A percentile compares a stretch with the other conserved stretches of the same genome.
These are phyloP conservation scores for Eutrema japonicum DNA, from an alignment of 345 rosid species.

Conservation along the genomic window DNA sequence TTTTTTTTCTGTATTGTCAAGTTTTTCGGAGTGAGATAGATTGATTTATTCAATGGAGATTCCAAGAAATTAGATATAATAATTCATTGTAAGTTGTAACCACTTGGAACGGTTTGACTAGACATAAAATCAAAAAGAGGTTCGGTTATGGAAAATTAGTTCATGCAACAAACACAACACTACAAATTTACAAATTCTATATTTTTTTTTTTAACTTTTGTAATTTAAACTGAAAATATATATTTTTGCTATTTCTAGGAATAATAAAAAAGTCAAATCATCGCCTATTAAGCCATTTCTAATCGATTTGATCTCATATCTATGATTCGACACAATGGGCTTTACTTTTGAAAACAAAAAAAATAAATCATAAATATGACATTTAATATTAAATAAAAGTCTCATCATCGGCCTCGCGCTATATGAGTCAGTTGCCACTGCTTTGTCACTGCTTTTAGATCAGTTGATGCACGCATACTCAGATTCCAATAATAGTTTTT, in stretches of 20 bases:
- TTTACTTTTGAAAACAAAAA: background rate
- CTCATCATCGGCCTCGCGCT: background rate
- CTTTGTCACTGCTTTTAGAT: constrained; percentile 11
- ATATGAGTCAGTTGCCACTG: background rate
- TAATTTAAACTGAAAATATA: too few species aligned
- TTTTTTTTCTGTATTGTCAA: constrained; percentile 1
- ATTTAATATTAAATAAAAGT: background rate
- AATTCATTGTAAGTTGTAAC: constrained; percentile 1
- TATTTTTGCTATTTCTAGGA: too few species aligned
- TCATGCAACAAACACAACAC: background rate
- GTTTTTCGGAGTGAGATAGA: background rate
- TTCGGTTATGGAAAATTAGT: background rate
- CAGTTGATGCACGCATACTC: constrained; percentile 1
- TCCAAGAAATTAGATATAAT: constrained; percentile 3
- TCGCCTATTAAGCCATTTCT: background rate
- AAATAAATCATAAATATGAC: background rate
- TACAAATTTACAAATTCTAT: too few species aligned
- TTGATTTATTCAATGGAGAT: constrained; percentile 1
- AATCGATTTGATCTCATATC: background rate
- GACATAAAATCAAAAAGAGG: background rate
- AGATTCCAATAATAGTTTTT: constrained; percentile 1
- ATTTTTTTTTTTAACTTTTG: too few species aligned
- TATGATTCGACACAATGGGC: constrained; percentile 3
- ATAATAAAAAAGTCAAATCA: too few species aligned
- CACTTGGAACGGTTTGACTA: constrained; percentile 1